Evolutionary conservation across 1,139 yeast species (phyloP).

Genomic region (Arxiozyma heterogenica): DNA sequence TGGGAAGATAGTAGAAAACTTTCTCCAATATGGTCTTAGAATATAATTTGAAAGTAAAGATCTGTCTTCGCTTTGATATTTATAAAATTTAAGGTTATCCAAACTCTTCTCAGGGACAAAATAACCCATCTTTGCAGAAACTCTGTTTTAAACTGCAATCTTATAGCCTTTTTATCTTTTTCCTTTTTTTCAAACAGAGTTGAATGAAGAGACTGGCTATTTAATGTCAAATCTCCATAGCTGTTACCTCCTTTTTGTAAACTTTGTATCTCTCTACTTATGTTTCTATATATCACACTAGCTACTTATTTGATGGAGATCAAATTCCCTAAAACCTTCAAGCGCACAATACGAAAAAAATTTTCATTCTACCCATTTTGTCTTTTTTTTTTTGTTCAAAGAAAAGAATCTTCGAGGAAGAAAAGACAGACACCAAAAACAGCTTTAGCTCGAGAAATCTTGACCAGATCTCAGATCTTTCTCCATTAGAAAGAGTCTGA

Average conservation of each 20-base stretch:
- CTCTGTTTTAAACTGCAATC: background rate
- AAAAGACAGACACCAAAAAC: background rate
- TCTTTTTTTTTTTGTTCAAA: too few relatives aligned
- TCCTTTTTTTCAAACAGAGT: background rate
- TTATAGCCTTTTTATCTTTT: background rate
- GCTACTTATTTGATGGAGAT: background rate
- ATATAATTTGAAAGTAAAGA: slow-evolving; percentile 67
- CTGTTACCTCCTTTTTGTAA: background rate
- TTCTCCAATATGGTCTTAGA: slow-evolving; percentile 63
- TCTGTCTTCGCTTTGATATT: slow-evolving; percentile 70
- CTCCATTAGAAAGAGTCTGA: background rate
- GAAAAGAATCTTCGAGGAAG: background rate
- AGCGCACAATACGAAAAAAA: background rate
- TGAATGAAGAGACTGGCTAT: background rate
- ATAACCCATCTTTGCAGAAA: slow-evolving; percentile 48
- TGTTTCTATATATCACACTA: too few relatives aligned
- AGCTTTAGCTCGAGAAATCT: background rate
- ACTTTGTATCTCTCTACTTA: background rate
- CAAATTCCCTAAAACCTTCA: background rate
- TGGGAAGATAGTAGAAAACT: slow-evolving; percentile 70
- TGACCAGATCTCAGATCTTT: background rate
- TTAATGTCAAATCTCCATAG: background rate
- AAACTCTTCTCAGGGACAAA: slow-evolving; percentile 57
- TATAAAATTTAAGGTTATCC: slow-evolving; percentile 56
- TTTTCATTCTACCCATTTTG: too few relatives aligned